Evolutionary conservation across 179 eudicot species (phyloP), one percentile per base, ranked within the genome.

Genomic region (Monotropa hypopitys): DNA sequence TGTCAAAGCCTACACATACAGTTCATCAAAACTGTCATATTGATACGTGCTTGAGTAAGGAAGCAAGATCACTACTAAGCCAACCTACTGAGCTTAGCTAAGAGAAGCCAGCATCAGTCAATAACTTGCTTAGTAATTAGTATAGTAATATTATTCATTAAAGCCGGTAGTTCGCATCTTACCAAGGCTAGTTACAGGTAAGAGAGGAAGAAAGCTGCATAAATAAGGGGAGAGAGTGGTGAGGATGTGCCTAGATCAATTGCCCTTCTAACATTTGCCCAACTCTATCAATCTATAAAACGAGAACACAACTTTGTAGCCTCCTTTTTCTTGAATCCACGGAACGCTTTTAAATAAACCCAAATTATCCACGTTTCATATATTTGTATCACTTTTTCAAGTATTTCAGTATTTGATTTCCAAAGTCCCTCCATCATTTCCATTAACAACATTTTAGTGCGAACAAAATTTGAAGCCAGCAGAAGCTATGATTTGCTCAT

Each of bases 1-100:
- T 77, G 87, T 62, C 81, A 88, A 80, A 81, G 89, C 88, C 99
- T 91, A 80, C 46, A 79, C 28, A 73, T 28, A 75, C 38, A 69
- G 28, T 10, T 30, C 43, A 33, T 23, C 30, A 69, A 61, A 65
- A 53, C 16, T 10, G 0, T 21, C 53, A 4, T 26, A 67, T 38
- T 61, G 67, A 10, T 28, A 61, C 11, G 67, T 61, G 30, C 38
- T 61, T 61, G 18, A 12, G 67, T 28, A 28, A 11, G 67, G 67
- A 61, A 0, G 18, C 67, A 61, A 61, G 38, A 61, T 61, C 67
- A 30, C 67, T 4, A 26, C 65, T 59, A 59, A 28, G 35, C 54
- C 67, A 61, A 61, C 38, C 30, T 30, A 61, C 67, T 30, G 40
- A 12, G 35, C 67, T 28, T 30, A 13, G 67, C 18, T 18, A 8